These are phyloP conservation scores for Biancaea sappan DNA, from an alignment of 306 rosid genomes.

Conservation along the genomic window DNA sequence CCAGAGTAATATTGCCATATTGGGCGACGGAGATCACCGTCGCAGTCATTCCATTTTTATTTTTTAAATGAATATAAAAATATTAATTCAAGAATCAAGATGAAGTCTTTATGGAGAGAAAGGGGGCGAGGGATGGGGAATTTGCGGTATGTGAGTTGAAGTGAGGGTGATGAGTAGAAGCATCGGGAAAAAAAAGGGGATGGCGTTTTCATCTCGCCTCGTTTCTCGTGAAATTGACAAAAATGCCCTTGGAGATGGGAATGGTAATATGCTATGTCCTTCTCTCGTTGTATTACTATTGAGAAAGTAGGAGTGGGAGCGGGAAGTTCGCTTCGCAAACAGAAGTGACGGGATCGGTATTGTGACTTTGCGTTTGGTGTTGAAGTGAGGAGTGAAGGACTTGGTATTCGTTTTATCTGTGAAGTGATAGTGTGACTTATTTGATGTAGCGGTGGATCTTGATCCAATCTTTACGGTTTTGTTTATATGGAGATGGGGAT, in stretches of 20 bases:
- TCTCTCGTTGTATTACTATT: neutral
- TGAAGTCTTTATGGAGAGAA: neutral
- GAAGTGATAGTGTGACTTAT: no score
- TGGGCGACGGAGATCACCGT: neutral
- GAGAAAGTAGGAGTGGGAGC: neutral
- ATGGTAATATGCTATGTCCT: neutral
- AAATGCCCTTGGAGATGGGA: neutral
- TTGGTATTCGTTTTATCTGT: neutral
- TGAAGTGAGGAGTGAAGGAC: neutral
- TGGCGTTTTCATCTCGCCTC: constrained; percentile 53
- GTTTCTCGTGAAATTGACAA: constrained; percentile 27
- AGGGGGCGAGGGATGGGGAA: neutral
- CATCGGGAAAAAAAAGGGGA: neutral
- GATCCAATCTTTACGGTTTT: neutral
- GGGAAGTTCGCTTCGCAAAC: neutral
- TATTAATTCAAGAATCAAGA: neutral
- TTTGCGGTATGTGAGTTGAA: constrained; percentile 23
- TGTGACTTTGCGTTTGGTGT: neutral
- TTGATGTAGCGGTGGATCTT: neutral
- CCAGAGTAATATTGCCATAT: no score
- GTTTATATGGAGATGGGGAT: neutral
- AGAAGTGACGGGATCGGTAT: neutral
- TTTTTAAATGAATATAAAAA: neutral
- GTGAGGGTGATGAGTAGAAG: constrained; percentile 33
- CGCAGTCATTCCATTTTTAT: neutral